Base-by-base conservation (phyloP, 768 basidiomycete genomes). In the Boletus speciosus region DNA sequence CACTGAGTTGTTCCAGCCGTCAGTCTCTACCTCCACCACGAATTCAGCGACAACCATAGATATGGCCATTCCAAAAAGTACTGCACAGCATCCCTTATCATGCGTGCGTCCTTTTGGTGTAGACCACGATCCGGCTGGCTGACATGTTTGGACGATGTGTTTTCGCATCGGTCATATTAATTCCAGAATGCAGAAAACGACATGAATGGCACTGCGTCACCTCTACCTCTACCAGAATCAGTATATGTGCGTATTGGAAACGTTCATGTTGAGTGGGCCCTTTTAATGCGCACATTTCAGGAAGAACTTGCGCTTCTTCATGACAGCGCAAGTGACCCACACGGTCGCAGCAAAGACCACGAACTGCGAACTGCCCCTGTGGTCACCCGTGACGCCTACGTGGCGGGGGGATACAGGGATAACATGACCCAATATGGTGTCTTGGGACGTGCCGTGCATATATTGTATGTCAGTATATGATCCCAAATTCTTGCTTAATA, bases 381-480 rank as follows among this genome's bases (percentile, higher is more conserved):
- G 19, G 66, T 83, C 10, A 81, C 78, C 2, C 73, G 78, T 14
- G 79, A 78, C n/a, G 83, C 81, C 0, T 74, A 74, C 39, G 59
- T 73, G 14, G 55, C 63, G 0, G 69, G 72, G 4, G 67, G 66
- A n/a, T 70, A 70, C 45, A 58, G 48, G 14, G 66, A 71, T 3
- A 66, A 64, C n/a, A 51, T 68, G 9, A 70, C 74, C 0, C 87
- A 88, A 56, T 86, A 88, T 54, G 86, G 85, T 0, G 78, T 88
- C 1, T 58, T 88, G 1, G 86, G 87, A 0, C 73, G 74, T 4
- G 63, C 75, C 0, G 15, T 82, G 3, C 67, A 73, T 0, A 76
- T 76, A 35, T 70, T 78, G 84, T 84, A 56, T 53, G 74, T 65
- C 38, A 16, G 3, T 7, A 11, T n/a, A 21, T 5, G 19, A 1